Percentiles rank a stretch among this genome's conserved stretches.
phyloP scores from a whole-genome alignment of 805 yeast genomes.

The Yamadazyma sp. region DNA sequence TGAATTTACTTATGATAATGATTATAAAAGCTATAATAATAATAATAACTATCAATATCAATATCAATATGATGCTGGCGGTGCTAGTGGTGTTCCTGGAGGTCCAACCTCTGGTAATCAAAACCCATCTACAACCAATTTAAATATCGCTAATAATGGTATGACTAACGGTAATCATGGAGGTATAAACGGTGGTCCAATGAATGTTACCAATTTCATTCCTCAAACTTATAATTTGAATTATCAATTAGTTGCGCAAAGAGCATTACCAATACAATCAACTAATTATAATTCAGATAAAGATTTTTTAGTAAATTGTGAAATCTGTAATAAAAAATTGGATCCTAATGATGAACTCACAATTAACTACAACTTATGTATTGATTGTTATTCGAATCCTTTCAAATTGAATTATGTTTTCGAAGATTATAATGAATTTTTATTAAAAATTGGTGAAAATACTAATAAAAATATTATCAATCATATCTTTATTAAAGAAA shows the following conservation, averaged over 20 bases:
- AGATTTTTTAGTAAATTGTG: slow-evolving; percentile 16
- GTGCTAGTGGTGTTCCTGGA: neutral
- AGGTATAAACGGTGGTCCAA: slow-evolving; percentile 4
- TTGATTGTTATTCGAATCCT: slow-evolving; percentile 27
- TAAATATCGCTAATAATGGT: neutral
- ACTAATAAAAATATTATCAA: slow-evolving; percentile 14
- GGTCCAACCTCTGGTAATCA: neutral
- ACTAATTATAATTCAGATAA: slow-evolving; percentile 11
- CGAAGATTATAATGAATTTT: slow-evolving; percentile 26
- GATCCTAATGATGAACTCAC: slow-evolving; percentile 23
- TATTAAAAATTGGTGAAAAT: slow-evolving; percentile 18
- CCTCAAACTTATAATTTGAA: slow-evolving; percentile 12
- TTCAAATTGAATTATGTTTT: slow-evolving; percentile 23
- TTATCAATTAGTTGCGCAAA: slow-evolving; percentile 16
- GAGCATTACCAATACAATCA: slow-evolving; percentile 15
- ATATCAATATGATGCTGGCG: slow-evolving; percentile 4
- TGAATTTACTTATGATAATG: slow-evolving; percentile 17
- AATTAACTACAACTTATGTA: slow-evolving; percentile 25
- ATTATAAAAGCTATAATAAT: slow-evolving; percentile 8
- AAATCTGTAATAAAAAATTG: slow-evolving; percentile 23
- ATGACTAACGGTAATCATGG: neutral
- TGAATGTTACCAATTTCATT: slow-evolving; percentile 10
- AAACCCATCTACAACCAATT: neutral
- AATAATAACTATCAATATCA: slow-evolving; percentile 11
- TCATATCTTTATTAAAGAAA: slow-evolving; percentile 19